Percentiles rank a stretch among this genome's conserved stretches.
Evolutionary conservation across 768 basidiomycete genomes (phyloP).

Genomic region (Mycena vulgaris): DNA sequence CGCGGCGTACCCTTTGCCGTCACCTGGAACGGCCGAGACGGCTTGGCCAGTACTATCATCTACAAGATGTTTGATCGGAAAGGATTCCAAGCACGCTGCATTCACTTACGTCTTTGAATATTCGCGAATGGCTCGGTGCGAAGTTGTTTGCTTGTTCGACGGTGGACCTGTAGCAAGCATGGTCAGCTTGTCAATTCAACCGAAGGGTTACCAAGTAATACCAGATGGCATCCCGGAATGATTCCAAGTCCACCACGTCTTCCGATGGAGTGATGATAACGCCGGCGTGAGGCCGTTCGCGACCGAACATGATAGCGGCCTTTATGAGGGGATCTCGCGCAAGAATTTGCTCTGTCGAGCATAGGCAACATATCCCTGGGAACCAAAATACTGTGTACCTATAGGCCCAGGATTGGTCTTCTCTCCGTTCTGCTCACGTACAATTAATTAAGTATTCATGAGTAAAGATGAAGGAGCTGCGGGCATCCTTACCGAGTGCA

Average conservation of each 20-base stretch:
- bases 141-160: conserved; percentile 57
- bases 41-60: conserved; percentile 61
- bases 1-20: conserved; percentile 59
- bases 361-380: background rate
- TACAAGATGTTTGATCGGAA: conserved; percentile 28
- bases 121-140: conserved; percentile 59
- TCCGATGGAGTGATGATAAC: conserved; percentile 6
- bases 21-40: conserved; percentile 58
- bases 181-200: background rate
- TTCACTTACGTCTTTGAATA: conserved; percentile 59
- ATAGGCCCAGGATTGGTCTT: conserved; percentile 21
- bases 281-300: background rate
- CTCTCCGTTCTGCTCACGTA: conserved; percentile 11
- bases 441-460: too few species aligned
- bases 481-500: too few species aligned
- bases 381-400: background rate
- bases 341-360: conserved; percentile 1
- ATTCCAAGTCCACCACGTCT: background rate
- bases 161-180: conserved; percentile 49
- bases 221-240: conserved; percentile 45
- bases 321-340: conserved; percentile 1
- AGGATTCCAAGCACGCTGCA: background rate
- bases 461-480: too few species aligned
- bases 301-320: conserved; percentile 14
- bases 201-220: conserved; percentile 24